Percentiles rank a stretch among this genome's conserved stretches.
These are phyloP conservation scores for Puccinia brachypodii DNA, from an alignment of 1,284 basidiomycete genomes.

Conservation along the genomic window DNA sequence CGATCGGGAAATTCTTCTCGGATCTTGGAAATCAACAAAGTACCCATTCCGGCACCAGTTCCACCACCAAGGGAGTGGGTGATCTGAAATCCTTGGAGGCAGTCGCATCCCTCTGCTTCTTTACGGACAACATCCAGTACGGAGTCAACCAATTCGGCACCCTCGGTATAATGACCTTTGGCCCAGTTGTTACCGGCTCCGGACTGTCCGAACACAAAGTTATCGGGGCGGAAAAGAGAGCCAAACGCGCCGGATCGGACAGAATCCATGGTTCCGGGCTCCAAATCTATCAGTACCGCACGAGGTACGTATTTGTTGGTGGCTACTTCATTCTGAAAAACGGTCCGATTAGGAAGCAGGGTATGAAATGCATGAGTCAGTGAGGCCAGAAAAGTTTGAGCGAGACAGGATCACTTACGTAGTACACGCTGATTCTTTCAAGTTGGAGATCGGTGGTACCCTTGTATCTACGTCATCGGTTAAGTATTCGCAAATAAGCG, in stretches of 20 bases:
- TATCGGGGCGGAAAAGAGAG: conserved; percentile 77
- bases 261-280: conserved; percentile 80
- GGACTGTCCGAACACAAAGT: conserved; percentile 68
- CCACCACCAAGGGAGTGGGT: conserved; percentile 92
- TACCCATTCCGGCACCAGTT: conserved; percentile 86
- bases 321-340: conserved; percentile 55
- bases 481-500: background rate
- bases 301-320: conserved; percentile 82
- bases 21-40: conserved; percentile 76
- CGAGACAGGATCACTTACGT: conserved; percentile 56
- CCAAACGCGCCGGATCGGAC: conserved; percentile 69
- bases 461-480: conserved; percentile 65
- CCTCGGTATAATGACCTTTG: conserved; percentile 73
- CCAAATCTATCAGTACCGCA: conserved; percentile 84
- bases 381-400: background rate
- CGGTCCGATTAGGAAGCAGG: background rate
- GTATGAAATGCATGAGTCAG: background rate
- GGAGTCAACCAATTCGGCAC: conserved; percentile 87
- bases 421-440: conserved; percentile 95
- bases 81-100: conserved; percentile 90
- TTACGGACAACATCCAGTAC: conserved; percentile 65
- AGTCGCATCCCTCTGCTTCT: conserved; percentile 71
- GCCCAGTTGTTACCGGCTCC: conserved; percentile 85
- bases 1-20: conserved; percentile 87
- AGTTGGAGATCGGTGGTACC: conserved; percentile 93